Base-by-base conservation (phyloP, 306 rosid species). In the Trifolium fragiferum region DNA sequence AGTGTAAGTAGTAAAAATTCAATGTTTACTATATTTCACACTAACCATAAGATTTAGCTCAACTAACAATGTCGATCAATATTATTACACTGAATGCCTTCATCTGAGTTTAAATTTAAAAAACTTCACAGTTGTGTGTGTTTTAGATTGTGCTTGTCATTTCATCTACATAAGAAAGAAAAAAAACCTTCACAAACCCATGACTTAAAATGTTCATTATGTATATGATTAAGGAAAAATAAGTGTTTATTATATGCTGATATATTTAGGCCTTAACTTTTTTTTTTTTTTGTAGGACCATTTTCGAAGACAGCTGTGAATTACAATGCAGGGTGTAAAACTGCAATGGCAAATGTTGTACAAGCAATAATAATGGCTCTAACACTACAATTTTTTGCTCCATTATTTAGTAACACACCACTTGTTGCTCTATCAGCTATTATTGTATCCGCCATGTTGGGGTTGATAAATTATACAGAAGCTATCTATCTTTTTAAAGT, bases 301-400 rank as follows among this genome's bases (percentile, higher is more conserved):
- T 94, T 94, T 82, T 94, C 97, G 12, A 94, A 94, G 76, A 88
- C 98, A 0, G 98, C 97, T 4, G 98, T 94, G 74, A 94, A 91
- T 78, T 87, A 75, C 83, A 90, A 83, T 21, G 96, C 97, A 5
- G 98, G 98, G 21, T 84, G 90, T 51, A 87, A 77, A 50, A 84
- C 91, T 13, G 76, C 92, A 0, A 88, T 94, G 87, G 15, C 98
- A 51, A 94, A 94, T 72, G 10, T 88, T 49, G 75, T 94, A 4
- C 85, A 83, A 77, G 81, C 96, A n/a, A 0, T 84, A 0, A 43
- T 84, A 66, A 86, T 94, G 86, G 86, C 80, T 8, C 33, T 91
- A 1, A 84, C 92, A 27, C 86, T 94, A 1, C 51, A 41, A 33
- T 86, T 91, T 78, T 73, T 94, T 75, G 98, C 96, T 7, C 97